Base-by-base conservation (phyloP, 2,329 filamentous ascomycete genomes). In the Tolypocladium sp. region DNA sequence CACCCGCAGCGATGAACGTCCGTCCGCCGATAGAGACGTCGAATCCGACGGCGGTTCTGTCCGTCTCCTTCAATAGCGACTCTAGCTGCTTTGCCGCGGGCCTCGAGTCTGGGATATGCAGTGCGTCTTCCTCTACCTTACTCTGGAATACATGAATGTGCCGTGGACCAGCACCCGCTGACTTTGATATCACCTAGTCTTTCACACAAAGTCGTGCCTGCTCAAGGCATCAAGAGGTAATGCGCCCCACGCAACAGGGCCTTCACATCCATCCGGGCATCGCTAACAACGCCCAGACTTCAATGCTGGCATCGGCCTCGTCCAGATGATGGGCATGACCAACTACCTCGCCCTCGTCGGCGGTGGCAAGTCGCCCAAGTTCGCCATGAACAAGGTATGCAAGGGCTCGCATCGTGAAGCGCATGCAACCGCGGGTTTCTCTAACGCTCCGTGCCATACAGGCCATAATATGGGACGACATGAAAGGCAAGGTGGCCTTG, bases 391-490 rank as follows among this genome's bases (percentile, higher is more conserved):
- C 74, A 96, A 95, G 79, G 90, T 87, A 67, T 40, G 44, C 30
- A 13, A 8, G 3, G 30, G 2, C 20, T 7, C 20, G 6, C 30
- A 22, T 22, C 2, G 20, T 8, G 4, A 2, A 22, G 20, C 49
- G 20, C 35, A 35, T 7, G 10, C 6, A 40, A 17, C 13, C 22
- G 3, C 25, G 15, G 38, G n/a, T 12, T 38, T 20, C n/a, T 55
- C 56, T 56, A 8, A 46, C 46, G 10, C 17, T 52, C 10, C 9
- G 1, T 35, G 30, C 15, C 17, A 2, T 15, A 12, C 59, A 88
- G 84, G 82, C 92, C 55, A 86, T 95, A 64, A 90, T 97, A 66
- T 97, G 92, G 92, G 92, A 99, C 72, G 91, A 96, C 67, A 81
- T 85, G 61, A 90, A 89, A 64, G 85, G 88, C 62, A 89, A 87